Evolutionary conservation across 306 rosid genomes (phyloP), one percentile per base, ranked within the genome.

Genomic region (Pueraria montana): DNA sequence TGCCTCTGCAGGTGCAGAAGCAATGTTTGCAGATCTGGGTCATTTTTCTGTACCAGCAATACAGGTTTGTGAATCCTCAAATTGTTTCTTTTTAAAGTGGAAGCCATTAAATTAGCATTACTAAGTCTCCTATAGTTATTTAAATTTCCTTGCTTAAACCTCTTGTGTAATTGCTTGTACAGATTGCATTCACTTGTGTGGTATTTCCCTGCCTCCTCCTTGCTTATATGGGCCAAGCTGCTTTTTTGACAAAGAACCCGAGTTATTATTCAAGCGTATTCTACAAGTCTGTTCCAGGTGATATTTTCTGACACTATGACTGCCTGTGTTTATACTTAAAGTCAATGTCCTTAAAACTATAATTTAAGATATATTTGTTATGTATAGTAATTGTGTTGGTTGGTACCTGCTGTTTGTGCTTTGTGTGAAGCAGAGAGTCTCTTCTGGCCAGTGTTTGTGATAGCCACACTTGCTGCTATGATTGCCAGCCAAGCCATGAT

Each of bases 401-500:
- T 81, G 77, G 30, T 78, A 30, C 48, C 79, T 77, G 10, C 58
- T 53, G 55, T 74, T 67, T 72, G 64, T 77, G 59, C 77, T 80
- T 70, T 82, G 75, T 80, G 83, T 80, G 84, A 79, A 88, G 56
- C 96, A 96, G 99, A 69, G n/a, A 62, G 83, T 80, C 89, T 96
- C 78, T 96, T 96, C 89, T 96, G 99, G 98, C 99, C 99, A 14
- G 92, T 96, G 87, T 87, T 96, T 64, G 93, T 91, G 83, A 64
- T 91, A 77, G 99, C 99, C 63, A 89, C 99, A 64, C 91, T 96
- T 68, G 99, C 97, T 69, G 98, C 98, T 42, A 93, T 96, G 97
- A 92, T 96, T 92, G 99, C 99, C 45, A 96, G 98, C 91, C 99
- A 96, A 90, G 98, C 99, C 46, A 96, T 96, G 98, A 96, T 96